phyloP scores from a whole-genome alignment of 2,329 filamentous ascomycete species.

The Grosmannia huntii region DNA sequence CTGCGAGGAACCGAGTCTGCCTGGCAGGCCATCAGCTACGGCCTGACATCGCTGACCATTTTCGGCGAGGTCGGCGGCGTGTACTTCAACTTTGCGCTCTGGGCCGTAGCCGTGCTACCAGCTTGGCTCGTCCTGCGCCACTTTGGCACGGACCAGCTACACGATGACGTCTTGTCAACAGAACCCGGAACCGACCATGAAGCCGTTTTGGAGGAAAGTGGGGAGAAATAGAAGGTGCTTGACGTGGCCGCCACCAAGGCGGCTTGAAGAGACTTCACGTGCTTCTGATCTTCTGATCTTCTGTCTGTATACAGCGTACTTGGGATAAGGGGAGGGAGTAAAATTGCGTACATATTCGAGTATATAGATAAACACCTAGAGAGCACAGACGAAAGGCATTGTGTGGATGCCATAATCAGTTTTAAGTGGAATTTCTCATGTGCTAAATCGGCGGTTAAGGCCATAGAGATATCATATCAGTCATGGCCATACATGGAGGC shows the following conservation, averaged over 20 bases:
- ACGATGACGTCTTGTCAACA: not conserved
- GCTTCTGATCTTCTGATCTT: not conserved
- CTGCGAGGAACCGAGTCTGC: conserved; percentile 60
- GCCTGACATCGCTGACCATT: conserved; percentile 45
- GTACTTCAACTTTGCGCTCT: conserved; percentile 59
- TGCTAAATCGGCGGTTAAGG: too few species aligned
- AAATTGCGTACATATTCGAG: not conserved
- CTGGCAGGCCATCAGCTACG: conserved; percentile 62
- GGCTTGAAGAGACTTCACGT: not conserved
- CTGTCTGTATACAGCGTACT: too few species aligned
- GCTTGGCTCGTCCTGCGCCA: conserved; percentile 54
- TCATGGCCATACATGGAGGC: conserved; percentile 26
- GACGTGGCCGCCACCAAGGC: not conserved
- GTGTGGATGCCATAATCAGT: too few species aligned
- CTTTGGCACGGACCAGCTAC: conserved; percentile 26
- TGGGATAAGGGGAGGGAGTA: not conserved
- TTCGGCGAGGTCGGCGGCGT: conserved; percentile 54
- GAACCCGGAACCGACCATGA: not conserved
- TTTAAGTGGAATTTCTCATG: too few species aligned
- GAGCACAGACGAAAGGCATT: too few species aligned
- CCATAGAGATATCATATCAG: too few species aligned
- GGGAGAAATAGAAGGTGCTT: not conserved
- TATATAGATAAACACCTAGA: too few species aligned
- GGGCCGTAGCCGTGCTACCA: conserved; percentile 49
- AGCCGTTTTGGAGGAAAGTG: not conserved